Evolutionary conservation across 192 early-diverging fungal genomes (phyloP).

Genomic region (Backusella westeae): DNA sequence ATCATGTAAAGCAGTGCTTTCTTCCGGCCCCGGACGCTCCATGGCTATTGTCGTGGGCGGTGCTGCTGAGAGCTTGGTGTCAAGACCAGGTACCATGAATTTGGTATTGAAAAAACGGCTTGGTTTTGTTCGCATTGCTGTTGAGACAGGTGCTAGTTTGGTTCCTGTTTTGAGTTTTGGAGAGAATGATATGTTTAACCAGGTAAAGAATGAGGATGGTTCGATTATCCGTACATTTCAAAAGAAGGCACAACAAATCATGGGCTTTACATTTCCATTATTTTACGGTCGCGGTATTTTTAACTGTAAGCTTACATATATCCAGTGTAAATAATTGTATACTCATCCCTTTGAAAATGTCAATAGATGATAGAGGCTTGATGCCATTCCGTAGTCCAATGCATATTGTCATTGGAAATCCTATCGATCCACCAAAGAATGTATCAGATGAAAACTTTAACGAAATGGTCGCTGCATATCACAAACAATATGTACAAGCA

Average conservation of each 20-base stretch:
- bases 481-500: conserved; percentile 64
- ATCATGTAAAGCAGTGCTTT: conserved; percentile 76
- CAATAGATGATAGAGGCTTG: neutral
- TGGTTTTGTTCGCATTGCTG: conserved; percentile 92
- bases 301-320: conserved; percentile 61
- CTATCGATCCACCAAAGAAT: conserved; percentile 62
- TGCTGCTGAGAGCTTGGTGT: conserved; percentile 77
- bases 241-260: conserved; percentile 58
- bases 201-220: conserved; percentile 67
- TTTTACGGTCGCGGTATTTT: conserved; percentile 87
- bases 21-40: conserved; percentile 60
- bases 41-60: conserved; percentile 91
- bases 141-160: conserved; percentile 69
- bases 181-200: conserved; percentile 88
- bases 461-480: conserved; percentile 54
- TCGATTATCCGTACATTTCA: conserved; percentile 67
- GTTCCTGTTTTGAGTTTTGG: conserved; percentile 92
- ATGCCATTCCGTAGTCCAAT: conserved; percentile 42
- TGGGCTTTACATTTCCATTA: conserved; percentile 72
- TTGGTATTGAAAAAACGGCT: conserved; percentile 76
- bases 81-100: conserved; percentile 60
- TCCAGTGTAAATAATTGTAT: neutral
- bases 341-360: neutral
- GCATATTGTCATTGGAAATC: conserved; percentile 7
- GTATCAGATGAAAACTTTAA: conserved; percentile 40